Conservation (phyloP, 164 flowering plant species). For the Sedum album region DNA sequence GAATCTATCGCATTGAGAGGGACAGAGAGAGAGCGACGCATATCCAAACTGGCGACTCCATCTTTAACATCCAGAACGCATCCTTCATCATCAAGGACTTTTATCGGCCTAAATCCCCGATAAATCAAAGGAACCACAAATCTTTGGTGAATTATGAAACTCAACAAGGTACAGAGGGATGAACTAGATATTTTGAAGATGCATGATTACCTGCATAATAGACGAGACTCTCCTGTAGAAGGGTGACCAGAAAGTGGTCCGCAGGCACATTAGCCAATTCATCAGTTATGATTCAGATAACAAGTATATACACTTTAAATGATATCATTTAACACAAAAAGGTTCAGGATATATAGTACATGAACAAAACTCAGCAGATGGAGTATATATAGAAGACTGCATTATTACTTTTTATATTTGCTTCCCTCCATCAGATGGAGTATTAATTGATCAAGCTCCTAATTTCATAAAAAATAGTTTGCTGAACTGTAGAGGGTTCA, state of each 20-base stretch:
- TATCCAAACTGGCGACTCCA: slow-evolving; percentile 28
- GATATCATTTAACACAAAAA: not conserved
- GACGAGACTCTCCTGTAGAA: slow-evolving; percentile 49
- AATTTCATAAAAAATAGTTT: not conserved
- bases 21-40: slow-evolving; percentile 38
- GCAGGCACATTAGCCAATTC: not conserved
- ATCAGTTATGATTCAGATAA: not conserved
- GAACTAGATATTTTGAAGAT: not conserved
- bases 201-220: slow-evolving; percentile 59
- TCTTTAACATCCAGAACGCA: slow-evolving; percentile 27
- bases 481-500: not conserved
- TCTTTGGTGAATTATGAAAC: not conserved
- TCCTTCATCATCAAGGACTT: slow-evolving; percentile 32
- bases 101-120: slow-evolving; percentile 39
- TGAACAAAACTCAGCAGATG: not conserved
- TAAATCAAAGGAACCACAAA: not conserved
- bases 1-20: slow-evolving; percentile 65
- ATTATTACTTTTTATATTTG: not conserved
- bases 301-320: not conserved
- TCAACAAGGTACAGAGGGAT: not conserved
- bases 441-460: not conserved
- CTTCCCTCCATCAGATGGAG: not conserved
- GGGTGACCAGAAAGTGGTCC: slow-evolving; percentile 11
- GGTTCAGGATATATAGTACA: not conserved
- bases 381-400: not conserved